Conservation (phyloP, 2,329 filamentous ascomycete genomes). For the Fonsecaea monophora region DNA sequence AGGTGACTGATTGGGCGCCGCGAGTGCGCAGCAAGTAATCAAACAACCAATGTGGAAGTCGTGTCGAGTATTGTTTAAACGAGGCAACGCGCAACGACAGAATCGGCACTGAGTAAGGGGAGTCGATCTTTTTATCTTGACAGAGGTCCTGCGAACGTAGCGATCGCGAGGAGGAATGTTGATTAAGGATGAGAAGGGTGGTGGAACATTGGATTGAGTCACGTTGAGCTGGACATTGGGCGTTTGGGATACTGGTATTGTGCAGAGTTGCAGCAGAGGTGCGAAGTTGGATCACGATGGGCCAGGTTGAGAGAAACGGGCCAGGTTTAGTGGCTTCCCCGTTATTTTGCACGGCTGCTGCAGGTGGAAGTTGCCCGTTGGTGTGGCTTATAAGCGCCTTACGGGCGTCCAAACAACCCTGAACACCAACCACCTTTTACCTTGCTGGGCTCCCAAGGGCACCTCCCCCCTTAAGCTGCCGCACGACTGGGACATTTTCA, state of each 20-base stretch:
- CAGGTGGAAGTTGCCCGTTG: conserved; percentile 10
- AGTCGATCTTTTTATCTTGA: background rate
- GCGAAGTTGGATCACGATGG: background rate
- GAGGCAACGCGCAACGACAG: conserved; percentile 13
- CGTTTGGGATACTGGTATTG: background rate
- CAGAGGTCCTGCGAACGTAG: background rate
- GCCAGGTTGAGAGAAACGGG: background rate
- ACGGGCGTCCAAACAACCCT: background rate
- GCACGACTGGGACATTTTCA: background rate
- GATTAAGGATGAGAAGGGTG: background rate
- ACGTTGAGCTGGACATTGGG: conserved; percentile 10
- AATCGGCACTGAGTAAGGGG: conserved; percentile 4
- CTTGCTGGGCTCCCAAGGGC: background rate
- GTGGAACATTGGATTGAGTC: conserved; percentile 10
- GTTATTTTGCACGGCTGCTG: conserved; percentile 11
- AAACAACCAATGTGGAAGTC: conserved; percentile 6
- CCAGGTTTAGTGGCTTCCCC: background rate
- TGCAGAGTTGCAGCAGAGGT: conserved; percentile 4
- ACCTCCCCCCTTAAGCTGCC: background rate
- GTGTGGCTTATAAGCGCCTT: conserved; percentile 17
- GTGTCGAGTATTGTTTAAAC: conserved; percentile 4
- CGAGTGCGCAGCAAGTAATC: conserved; percentile 21
- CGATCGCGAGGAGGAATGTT: background rate
- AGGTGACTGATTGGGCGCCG: conserved; percentile 29
- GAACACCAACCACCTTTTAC: background rate